Conservation (phyloP, 2,329 filamentous ascomycete genomes). For the Pseudogymnoascus sp. region DNA sequence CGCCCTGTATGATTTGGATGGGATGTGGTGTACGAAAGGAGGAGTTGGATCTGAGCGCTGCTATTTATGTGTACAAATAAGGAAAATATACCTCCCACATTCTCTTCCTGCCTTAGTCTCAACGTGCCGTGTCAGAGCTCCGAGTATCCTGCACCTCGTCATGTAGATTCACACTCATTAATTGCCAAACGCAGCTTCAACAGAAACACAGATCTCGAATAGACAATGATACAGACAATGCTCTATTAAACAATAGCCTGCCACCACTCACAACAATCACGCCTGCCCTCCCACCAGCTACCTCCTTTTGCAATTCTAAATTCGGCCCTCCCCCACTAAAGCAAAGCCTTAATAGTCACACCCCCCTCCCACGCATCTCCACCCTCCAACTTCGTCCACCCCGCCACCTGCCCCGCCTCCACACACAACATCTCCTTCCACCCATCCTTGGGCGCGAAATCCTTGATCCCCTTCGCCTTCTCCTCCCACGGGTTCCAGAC, state of each 20-base stretch:
- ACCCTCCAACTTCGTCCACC: conserved; percentile 77
- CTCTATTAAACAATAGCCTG: conserved; percentile 3
- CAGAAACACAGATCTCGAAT: neutral
- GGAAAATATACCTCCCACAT: neutral
- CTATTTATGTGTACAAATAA: conserved; percentile 2
- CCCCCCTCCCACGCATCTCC: conserved; percentile 60
- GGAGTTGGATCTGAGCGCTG: neutral
- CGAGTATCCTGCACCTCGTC: neutral
- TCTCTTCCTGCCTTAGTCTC: neutral
- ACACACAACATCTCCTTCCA: conserved; percentile 93
- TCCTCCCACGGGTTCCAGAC: conserved; percentile 97
- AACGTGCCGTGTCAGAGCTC: neutral
- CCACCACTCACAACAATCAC: neutral
- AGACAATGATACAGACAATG: conserved; percentile 3
- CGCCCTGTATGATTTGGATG: neutral
- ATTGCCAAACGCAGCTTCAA: neutral
- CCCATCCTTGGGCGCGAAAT: conserved; percentile 83
- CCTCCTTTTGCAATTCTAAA: neutral
- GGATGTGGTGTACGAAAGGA: neutral
- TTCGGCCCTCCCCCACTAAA: neutral
- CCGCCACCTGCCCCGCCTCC: conserved; percentile 76
- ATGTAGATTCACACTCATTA: neutral
- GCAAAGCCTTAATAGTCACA: conserved; percentile 39
- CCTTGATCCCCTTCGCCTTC: conserved; percentile 71
- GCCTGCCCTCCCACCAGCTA: neutral